Percentiles rank a stretch among this genome's conserved stretches.
These are phyloP conservation scores for Blastocystis sp. DNA, from an alignment of 352 stramenopile genomes.

Conservation along the genomic window DNA sequence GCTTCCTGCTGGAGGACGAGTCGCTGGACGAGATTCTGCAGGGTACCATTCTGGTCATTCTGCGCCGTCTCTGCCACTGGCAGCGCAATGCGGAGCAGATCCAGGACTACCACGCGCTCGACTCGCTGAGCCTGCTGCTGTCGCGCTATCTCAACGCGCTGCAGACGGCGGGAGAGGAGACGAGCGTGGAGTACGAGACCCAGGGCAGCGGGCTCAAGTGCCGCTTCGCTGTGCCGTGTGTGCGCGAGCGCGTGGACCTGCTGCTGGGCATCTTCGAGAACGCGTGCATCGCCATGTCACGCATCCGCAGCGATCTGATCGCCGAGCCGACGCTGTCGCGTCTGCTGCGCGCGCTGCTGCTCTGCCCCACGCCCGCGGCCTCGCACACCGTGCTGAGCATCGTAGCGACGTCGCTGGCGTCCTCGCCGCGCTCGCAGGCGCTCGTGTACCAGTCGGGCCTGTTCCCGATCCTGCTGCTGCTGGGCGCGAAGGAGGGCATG, in stretches of 20 bases:
- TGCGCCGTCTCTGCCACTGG: not conserved
- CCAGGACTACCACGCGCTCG: conserved; percentile 25
- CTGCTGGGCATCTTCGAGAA: not conserved
- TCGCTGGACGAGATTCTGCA: not conserved
- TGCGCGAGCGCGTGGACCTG: not conserved
- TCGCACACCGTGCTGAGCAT: not conserved
- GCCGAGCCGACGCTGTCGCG: conserved; percentile 16
- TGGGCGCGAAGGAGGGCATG: not conserved
- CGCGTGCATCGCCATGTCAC: not conserved
- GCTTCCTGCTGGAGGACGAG: conserved; percentile 48
- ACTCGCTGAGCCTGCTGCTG: not conserved
- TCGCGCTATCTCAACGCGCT: not conserved
- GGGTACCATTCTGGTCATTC: conserved; percentile 10
- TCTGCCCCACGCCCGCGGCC: not conserved
- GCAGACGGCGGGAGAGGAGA: not conserved
- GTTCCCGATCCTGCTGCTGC: conserved; percentile 36
- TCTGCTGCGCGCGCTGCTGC: conserved; percentile 1
- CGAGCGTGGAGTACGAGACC: not conserved
- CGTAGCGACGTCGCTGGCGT: not conserved
- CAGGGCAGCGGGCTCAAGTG: not conserved
- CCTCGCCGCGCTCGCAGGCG: not conserved
- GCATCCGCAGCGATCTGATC: not conserved
- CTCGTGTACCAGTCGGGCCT: conserved; percentile 31
- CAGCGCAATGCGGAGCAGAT: conserved; percentile 29
- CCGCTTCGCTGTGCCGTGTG: not conserved